Evolutionary conservation across 164 flowering plant genomes (phyloP), one percentile per base, ranked within the genome.

Genomic region (Nelumbo lutea): DNA sequence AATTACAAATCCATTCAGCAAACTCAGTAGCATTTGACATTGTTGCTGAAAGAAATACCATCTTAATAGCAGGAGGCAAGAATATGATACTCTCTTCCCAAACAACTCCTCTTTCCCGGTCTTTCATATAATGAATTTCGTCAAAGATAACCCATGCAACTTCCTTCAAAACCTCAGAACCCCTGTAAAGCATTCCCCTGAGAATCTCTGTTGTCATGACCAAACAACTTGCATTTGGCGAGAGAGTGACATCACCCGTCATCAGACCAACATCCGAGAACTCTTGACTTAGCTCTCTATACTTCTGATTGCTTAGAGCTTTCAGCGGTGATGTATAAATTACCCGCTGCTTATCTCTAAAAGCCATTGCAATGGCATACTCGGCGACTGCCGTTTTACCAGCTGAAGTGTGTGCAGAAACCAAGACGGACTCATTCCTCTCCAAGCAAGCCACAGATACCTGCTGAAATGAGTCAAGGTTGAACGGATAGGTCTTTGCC

Each of bases 11-110:
- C 99, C 99, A 96, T 70, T 96, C 98, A 0, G 98, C 98, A 83
- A 96, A 96, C 76, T 96, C 95, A 9, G 98, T 93, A 9, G 99
- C 98, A 85, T 96, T 96, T 2, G 99, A 96, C 99, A 96, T 93
- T 1, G 99, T 96, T 7, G 99, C 99, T 0, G 99, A 96, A 53
- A 96, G 83, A 67, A 95, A 95, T 10, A 95, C 99, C 99, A 95
- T 95, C 72, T 95, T 95, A 66, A 92, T 90, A 6, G 87, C 90
- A 2, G 97, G 90, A 1, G 99, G 99, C 77, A 95, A 66, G 74
- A 96, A 96, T 42, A 96, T 85, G 10, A 96, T 96, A 77, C 96
- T 96, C 81, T 96, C 99, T 75, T 96, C 99, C 99, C 99, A 96
- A 73, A 96, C 99, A 63, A 96, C 98, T n/a, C 98, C 98, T 77